Evolutionary conservation across 805 yeast species (phyloP), one percentile per base, ranked within the genome.

Genomic region (Cyberlindnera galapagoensis): DNA sequence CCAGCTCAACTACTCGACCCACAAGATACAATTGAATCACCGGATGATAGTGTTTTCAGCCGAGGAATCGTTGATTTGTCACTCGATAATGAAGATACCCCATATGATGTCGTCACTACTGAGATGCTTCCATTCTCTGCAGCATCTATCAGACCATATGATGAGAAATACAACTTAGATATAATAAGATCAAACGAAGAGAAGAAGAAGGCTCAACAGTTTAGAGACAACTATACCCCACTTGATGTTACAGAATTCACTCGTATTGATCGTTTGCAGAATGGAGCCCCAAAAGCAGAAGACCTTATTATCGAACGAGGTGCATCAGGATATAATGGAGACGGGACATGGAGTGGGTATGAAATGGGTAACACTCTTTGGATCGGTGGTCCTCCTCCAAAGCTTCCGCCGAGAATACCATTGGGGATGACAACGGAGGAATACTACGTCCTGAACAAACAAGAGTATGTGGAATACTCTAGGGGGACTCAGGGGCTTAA

Each of bases 101-200:
- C 33, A n/a, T 27, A 18, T 6, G n/a, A n/a, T n/a, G n/a, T n/a
- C n/a, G n/a, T n/a, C n/a, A n/a, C n/a, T n/a, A n/a, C n/a, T n/a
- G n/a, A n/a, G n/a, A n/a, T n/a, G n/a, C 12, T 47, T 2, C 54
- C 52, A 9, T 47, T 44, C 30, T 44, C 52, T 4, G 52, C 54
- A 2, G 40, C 40, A 4, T 42, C 43, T 2, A 37, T 49, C 24
- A 49, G 52, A 2, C 17, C 25, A 10, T n/a, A n/a, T 6, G 26
- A 23, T n/a, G n/a, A n/a, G n/a, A n/a, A n/a, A n/a, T n/a, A n/a
- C n/a, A 35, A 18, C 18, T n/a, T 31, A 17, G 33, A 24, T 2
- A 18, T 22, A 3, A 33, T 30, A 21, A 32, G 38, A 22, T 11
- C 21, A 7, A 35, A 37, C 23, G 32, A 37, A 9, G 30, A 30